These are phyloP conservation scores for Psilocybe azurescens DNA, from an alignment of 768 basidiomycete species.

Conservation along the genomic window DNA sequence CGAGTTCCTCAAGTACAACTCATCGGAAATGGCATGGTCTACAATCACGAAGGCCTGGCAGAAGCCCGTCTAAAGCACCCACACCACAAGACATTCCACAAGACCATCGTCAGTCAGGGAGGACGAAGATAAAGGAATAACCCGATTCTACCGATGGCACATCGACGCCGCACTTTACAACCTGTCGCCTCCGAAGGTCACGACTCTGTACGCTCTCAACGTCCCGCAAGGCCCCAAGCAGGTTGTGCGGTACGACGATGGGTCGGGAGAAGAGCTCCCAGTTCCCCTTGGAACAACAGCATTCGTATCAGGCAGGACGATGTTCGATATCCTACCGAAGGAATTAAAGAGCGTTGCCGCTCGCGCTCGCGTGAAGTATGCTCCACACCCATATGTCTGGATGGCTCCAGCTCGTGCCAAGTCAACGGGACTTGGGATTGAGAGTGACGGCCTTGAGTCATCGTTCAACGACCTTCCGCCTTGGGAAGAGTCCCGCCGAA, in stretches of 20 bases:
- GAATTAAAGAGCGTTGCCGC: constrained; percentile 82
- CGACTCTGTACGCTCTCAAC: constrained; percentile 77
- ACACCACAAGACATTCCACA: constrained; percentile 85
- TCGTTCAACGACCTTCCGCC: constrained; percentile 66
- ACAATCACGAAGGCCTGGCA: constrained; percentile 78
- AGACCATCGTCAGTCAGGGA: constrained; percentile 69
- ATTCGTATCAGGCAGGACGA: constrained; percentile 78
- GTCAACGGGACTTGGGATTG: constrained; percentile 83
- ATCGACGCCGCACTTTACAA: constrained; percentile 87
- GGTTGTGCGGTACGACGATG: constrained; percentile 79
- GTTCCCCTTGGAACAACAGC: constrained; percentile 89
- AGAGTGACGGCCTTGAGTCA: constrained; percentile 74
- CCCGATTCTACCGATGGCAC: constrained; percentile 90
- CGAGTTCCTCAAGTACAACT: constrained; percentile 87
- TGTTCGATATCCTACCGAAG: constrained; percentile 78
- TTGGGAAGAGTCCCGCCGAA: constrained; percentile 78
- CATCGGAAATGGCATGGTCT: constrained; percentile 84
- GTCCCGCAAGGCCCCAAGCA: constrained; percentile 72
- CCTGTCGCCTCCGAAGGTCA: constrained; percentile 77
- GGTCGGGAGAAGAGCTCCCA: constrained; percentile 77
- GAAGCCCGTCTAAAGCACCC: constrained; percentile 83
- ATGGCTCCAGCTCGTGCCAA: constrained; percentile 77
- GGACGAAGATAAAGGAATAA: constrained; percentile 74
- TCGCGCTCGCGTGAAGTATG: constrained; percentile 72
- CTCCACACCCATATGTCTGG: constrained; percentile 89